Evolutionary conservation across 1,139 yeast species (phyloP).

Genomic region (Geotrichum reessii): DNA sequence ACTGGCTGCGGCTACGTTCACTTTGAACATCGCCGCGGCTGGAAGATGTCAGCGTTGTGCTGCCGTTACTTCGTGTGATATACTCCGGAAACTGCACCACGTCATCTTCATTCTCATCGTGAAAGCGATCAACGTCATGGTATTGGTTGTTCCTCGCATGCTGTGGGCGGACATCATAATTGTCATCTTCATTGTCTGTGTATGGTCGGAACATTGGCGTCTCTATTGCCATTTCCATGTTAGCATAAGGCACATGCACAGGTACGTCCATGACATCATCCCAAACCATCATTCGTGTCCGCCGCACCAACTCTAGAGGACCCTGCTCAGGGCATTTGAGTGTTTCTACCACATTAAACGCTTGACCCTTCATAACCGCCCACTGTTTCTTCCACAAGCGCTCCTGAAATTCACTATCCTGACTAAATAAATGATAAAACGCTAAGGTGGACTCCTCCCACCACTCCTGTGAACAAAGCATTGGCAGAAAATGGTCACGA

Average conservation of each 20-base stretch:
- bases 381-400: conserved; percentile 65
- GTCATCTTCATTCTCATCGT: background rate
- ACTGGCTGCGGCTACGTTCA: conserved; percentile 2
- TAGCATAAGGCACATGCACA: conserved; percentile 35
- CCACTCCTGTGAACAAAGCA: conserved; percentile 60
- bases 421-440: conserved; percentile 46
- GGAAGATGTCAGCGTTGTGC: background rate
- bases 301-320: conserved; percentile 59
- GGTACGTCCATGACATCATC: conserved; percentile 63
- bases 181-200: conserved; percentile 3
- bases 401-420: conserved; percentile 58
- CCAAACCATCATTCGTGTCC: conserved; percentile 52
- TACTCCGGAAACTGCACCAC: conserved; percentile 1
- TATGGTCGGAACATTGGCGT: conserved; percentile 25
- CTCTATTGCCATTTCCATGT: conserved; percentile 33
- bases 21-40: background rate
- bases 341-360: conserved; percentile 67
- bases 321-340: conserved; percentile 55
- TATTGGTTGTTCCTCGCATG: background rate
- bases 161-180: background rate
- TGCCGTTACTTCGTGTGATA: background rate
- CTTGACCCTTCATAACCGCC: conserved; percentile 73
- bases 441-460: conserved; percentile 57
- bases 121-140: background rate
- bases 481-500: conserved; percentile 52